These are phyloP conservation scores for Lactarius sanguifluus DNA, from an alignment of 768 basidiomycete genomes.

Conservation along the genomic window DNA sequence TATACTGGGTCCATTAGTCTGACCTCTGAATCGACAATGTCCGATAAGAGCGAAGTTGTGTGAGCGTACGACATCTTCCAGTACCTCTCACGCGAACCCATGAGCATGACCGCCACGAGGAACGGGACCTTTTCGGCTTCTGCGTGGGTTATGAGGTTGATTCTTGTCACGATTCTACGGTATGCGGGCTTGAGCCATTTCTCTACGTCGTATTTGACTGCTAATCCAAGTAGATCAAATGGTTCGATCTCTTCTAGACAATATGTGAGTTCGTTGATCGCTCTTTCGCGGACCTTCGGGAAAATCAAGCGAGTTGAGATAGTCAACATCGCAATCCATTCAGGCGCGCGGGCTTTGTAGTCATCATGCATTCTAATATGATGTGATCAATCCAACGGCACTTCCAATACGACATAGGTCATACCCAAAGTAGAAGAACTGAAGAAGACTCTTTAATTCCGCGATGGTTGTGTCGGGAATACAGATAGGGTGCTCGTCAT, in stretches of 20 bases:
- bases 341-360: neutral
- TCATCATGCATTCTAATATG: constrained; percentile 23
- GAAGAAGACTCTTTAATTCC: constrained; percentile 29
- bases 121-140: neutral
- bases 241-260: constrained; percentile 14
- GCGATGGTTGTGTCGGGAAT: constrained; percentile 20
- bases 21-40: constrained; percentile 4
- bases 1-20: neutral
- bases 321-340: constrained; percentile 29
- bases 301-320: constrained; percentile 27
- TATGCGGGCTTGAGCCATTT: constrained; percentile 31
- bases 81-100: neutral
- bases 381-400: neutral
- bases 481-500: constrained; percentile 28
- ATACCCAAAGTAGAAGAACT: constrained; percentile 31
- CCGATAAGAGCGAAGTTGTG: neutral
- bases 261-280: constrained; percentile 24
- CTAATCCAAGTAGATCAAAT: constrained; percentile 27
- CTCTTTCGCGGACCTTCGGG: constrained; percentile 22
- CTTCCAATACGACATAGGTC: neutral
- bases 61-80: no score
- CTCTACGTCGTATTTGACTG: constrained; percentile 27
- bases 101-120: neutral
- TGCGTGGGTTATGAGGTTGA: neutral
- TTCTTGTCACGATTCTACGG: neutral